These are phyloP conservation scores for Ophidiomyces ophidiicola DNA, from an alignment of 2,329 filamentous ascomycete species.

Conservation along the genomic window DNA sequence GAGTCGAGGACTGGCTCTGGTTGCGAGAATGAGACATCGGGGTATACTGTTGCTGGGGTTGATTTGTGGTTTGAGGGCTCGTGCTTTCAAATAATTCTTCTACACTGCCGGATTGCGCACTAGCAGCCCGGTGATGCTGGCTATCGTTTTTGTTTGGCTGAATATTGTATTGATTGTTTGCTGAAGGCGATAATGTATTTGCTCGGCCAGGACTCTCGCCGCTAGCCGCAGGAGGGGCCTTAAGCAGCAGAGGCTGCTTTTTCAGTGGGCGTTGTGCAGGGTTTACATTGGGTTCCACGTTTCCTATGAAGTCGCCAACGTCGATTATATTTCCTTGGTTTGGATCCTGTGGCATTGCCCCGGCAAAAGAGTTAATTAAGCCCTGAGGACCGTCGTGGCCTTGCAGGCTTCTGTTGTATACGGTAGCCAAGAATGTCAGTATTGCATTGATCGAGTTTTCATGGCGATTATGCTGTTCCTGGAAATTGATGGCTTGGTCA, in stretches of 20 bases:
- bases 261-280: conserved; percentile 32
- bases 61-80: conserved; percentile 21
- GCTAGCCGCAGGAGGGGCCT: conserved; percentile 28
- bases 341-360: conserved; percentile 52
- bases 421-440: conserved; percentile 87
- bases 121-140: background rate
- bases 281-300: conserved; percentile 9
- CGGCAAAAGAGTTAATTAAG: conserved; percentile 71
- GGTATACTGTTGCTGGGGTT: conserved; percentile 10
- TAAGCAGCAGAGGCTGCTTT: conserved; percentile 37
- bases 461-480: conserved; percentile 86
- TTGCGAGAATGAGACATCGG: conserved; percentile 10
- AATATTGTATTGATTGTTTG: conserved; percentile 17
- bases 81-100: conserved; percentile 35
- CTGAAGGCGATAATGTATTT: conserved; percentile 26
- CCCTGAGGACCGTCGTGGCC: conserved; percentile 65
- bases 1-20: conserved; percentile 13
- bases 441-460: conserved; percentile 99
- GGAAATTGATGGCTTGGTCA: conserved; percentile 76
- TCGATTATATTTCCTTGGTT: conserved; percentile 50
- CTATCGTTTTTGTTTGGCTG: conserved; percentile 1
- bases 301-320: conserved; percentile 41
- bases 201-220: conserved; percentile 22
- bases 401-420: conserved; percentile 87
- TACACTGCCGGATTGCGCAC: conserved; percentile 22